These are phyloP conservation scores for Aureobasidium sp. DNA, from an alignment of 2,329 filamentous ascomycete genomes.

Conservation along the genomic window DNA sequence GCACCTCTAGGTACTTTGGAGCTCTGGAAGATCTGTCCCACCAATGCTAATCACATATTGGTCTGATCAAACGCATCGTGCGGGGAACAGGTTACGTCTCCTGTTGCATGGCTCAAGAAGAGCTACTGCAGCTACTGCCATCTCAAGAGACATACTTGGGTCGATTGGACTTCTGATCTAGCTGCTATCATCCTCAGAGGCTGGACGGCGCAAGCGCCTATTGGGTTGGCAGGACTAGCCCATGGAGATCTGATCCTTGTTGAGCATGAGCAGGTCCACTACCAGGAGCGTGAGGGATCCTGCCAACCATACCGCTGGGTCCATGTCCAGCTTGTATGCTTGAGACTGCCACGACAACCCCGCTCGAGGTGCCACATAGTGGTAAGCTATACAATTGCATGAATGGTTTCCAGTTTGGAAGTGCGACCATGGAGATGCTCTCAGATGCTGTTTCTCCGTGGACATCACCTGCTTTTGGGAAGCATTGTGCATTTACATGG, in stretches of 20 bases:
- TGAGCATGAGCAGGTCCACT: not conserved
- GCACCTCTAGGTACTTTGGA: not conserved
- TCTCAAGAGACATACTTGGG: not conserved
- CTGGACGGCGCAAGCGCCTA: not conserved
- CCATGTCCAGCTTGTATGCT: not conserved
- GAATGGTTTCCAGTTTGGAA: no score
- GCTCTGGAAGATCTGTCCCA: not conserved
- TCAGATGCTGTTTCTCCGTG: no score
- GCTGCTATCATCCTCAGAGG: not conserved
- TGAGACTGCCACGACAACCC: no score
- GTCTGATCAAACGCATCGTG: not conserved
- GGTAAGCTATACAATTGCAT: no score
- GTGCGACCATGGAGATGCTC: no score
- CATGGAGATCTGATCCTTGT: not conserved
- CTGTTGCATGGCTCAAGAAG: conserved; percentile 2
- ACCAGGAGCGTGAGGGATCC: not conserved
- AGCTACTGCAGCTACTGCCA: not conserved
- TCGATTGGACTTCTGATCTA: not conserved
- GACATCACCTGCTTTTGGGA: no score
- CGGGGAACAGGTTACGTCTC: not conserved
- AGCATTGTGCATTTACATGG: no score
- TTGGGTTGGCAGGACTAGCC: not conserved
- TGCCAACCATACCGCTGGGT: not conserved
- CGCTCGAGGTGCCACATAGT: no score
- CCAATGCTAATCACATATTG: not conserved